These are phyloP conservation scores for Naganishia onofrii DNA, from an alignment of 768 basidiomycete species.

Conservation along the genomic window DNA sequence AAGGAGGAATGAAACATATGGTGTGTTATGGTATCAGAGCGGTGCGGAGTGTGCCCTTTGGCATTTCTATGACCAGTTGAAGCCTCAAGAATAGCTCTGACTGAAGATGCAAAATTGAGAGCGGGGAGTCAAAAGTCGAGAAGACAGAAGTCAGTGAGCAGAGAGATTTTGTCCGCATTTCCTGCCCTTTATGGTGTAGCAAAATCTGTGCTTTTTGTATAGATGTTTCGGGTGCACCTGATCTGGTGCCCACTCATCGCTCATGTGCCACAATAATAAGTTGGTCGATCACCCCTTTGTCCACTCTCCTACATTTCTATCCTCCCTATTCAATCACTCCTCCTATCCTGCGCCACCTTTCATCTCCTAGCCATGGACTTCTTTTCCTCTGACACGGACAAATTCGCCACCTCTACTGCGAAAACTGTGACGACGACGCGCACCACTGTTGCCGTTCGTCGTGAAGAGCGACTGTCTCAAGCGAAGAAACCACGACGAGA, in stretches of 20 bases:
- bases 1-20: background rate
- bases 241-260: background rate
- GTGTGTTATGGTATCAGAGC: no score
- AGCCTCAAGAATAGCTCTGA: no score
- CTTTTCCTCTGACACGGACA: conserved; percentile 13
- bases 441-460: conserved; percentile 10
- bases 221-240: background rate
- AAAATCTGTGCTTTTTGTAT: no score
- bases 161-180: no score
- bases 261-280: background rate
- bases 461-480: background rate
- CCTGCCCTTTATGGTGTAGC: no score
- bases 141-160: no score
- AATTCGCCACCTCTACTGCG: background rate
- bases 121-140: no score
- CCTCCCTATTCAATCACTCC: background rate
- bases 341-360: background rate
- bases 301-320: background rate
- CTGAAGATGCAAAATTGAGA: no score
- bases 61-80: no score
- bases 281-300: background rate
- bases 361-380: conserved; percentile 6
- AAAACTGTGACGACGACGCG: conserved; percentile 15
- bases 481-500: background rate
- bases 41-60: no score